Percentiles rank a stretch among this genome's conserved stretches.
Evolutionary conservation across 345 rosid genomes (phyloP).

Genomic region (Camelina laxa): DNA sequence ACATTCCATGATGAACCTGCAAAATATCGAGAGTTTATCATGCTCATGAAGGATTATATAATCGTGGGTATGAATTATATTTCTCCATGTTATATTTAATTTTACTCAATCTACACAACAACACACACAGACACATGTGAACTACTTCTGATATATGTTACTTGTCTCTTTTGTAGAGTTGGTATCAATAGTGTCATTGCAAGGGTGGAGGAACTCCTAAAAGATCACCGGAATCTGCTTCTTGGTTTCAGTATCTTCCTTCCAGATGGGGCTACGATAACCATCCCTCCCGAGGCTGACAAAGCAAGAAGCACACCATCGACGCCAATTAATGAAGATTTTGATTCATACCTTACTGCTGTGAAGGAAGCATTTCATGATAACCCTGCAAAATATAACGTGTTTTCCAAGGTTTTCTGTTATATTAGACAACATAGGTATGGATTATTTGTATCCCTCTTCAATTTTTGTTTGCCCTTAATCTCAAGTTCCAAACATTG

Average conservation of each 20-base stretch:
- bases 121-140: not conserved
- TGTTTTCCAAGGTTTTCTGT: too few species aligned
- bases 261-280: not conserved
- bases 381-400: too few species aligned
- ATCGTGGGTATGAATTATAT: not conserved
- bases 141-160: not conserved
- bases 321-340: too few species aligned
- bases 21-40: constrained; percentile 8
- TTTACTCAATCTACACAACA: not conserved
- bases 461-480: too few species aligned
- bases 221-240: constrained; percentile 14
- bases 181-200: not conserved
- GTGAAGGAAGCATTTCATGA: too few species aligned
- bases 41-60: not conserved
- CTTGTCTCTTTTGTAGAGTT: not conserved
- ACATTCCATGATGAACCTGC: constrained; percentile 20
- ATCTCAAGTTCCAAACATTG: too few species aligned
- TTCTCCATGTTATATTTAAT: not conserved
- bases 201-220: constrained; percentile 13
- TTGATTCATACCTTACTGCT: too few species aligned
- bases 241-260: not conserved
- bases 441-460: too few species aligned
- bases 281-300: too few species aligned
- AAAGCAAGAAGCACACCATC: too few species aligned
- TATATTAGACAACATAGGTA: too few species aligned